Conservation (phyloP, 176 grass and related monocot species). For the Elymus sibiricus region DNA sequence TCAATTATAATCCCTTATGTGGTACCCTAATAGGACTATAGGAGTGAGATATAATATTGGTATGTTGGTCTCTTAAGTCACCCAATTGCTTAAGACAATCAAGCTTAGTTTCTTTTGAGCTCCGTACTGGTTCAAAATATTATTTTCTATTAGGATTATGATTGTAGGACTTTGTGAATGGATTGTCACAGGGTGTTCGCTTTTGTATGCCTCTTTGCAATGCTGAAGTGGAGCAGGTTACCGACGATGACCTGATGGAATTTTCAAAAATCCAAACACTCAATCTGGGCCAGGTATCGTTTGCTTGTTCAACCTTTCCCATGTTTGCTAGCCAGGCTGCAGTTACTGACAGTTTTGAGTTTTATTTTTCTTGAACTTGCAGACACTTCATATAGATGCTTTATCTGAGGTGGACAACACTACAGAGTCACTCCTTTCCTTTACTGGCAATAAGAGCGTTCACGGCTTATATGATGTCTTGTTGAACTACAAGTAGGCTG, state of each 20-base stretch:
- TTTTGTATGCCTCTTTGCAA: conserved; percentile 90
- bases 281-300: conserved; percentile 78
- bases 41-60: not conserved
- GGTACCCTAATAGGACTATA: not conserved
- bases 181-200: conserved; percentile 45
- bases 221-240: conserved; percentile 71
- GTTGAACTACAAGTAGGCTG: conserved; percentile 77
- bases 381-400: conserved; percentile 71
- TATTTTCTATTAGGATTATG: not conserved
- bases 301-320: not conserved
- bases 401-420: conserved; percentile 77
- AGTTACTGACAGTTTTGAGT: not conserved
- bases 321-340: not conserved
- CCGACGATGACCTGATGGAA: conserved; percentile 81
- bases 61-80: not conserved
- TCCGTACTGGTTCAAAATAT: not conserved
- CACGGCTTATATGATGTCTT: conserved; percentile 88
- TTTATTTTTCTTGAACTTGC: conserved; percentile 13
- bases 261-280: conserved; percentile 82
- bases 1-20: not conserved
- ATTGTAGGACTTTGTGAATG: conserved; percentile 25
- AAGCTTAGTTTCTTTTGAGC: not conserved
- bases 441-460: conserved; percentile 65
- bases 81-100: not conserved
- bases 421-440: conserved; percentile 72